Evolutionary conservation across 1,284 basidiomycete genomes (phyloP).

Genomic region (Bondarzewia mesenterica): DNA sequence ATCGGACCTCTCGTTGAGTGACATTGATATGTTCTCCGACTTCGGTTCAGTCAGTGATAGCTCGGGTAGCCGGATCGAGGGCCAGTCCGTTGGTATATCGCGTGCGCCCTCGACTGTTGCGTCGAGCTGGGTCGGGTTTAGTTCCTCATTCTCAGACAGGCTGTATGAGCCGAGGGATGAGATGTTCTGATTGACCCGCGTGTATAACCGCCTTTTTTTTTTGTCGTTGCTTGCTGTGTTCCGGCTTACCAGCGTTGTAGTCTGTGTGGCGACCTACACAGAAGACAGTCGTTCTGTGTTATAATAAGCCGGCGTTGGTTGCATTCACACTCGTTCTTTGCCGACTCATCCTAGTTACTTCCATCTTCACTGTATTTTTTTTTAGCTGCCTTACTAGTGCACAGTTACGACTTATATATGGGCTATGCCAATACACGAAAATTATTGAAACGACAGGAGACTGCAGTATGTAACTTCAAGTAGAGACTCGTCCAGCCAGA

Average conservation of each 20-base stretch:
- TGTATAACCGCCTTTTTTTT: neutral
- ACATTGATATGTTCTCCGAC: slow-evolving; percentile 17
- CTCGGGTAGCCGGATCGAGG: slow-evolving; percentile 13
- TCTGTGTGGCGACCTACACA: too few species aligned
- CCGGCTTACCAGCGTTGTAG: neutral
- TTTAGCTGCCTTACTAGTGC: too few species aligned
- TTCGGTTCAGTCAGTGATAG: slow-evolving; percentile 6
- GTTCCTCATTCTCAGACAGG: slow-evolving; percentile 26
- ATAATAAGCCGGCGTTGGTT: neutral
- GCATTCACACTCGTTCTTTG: neutral
- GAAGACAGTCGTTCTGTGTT: too few species aligned
- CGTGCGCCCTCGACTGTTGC: slow-evolving; percentile 1
- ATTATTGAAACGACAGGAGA: too few species aligned
- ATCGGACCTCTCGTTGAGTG: slow-evolving; percentile 1
- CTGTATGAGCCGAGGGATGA: slow-evolving; percentile 18
- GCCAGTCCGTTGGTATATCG: slow-evolving; percentile 7
- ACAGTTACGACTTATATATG: too few species aligned
- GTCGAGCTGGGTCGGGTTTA: slow-evolving; percentile 24
- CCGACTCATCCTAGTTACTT: too few species aligned
- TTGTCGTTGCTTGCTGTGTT: neutral
- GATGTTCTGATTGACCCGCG: slow-evolving; percentile 14
- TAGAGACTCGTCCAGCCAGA: too few species aligned
- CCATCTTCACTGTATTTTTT: too few species aligned
- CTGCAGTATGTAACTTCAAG: too few species aligned
- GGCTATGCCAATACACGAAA: too few species aligned